Percentiles rank a stretch among this genome's conserved stretches.
phyloP scores from a whole-genome alignment of 345 rosid genomes.

The Camelina sativa region DNA sequence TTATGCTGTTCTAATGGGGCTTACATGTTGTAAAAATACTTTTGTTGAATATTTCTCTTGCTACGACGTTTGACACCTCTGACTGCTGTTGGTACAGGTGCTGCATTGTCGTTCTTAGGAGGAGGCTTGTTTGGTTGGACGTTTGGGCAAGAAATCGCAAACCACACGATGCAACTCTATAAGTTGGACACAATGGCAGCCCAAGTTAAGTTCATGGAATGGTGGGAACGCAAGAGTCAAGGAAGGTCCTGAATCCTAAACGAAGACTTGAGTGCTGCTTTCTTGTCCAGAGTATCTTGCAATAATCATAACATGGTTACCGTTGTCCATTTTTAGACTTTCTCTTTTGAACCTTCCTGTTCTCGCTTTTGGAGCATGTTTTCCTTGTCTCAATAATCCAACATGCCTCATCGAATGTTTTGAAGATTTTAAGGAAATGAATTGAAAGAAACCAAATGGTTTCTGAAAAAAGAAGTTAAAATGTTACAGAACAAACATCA shows the following conservation, averaged over 20 bases:
- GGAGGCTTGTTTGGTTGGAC: slow-evolving; percentile 93
- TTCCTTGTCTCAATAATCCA: slow-evolving; percentile 30
- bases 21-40: not conserved
- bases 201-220: slow-evolving; percentile 86
- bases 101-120: slow-evolving; percentile 74
- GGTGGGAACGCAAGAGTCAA: slow-evolving; percentile 78
- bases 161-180: slow-evolving; percentile 77
- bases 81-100: slow-evolving; percentile 55
- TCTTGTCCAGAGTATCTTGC: slow-evolving; percentile 25
- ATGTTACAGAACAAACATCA: no score
- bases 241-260: slow-evolving; percentile 43
- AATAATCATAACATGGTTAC: slow-evolving; percentile 5
- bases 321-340: slow-evolving; percentile 21
- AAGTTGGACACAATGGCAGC: slow-evolving; percentile 88
- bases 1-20: not conserved
- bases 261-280: not conserved
- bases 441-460: not conserved
- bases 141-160: slow-evolving; percentile 83
- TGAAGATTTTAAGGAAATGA: slow-evolving; percentile 13
- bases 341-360: slow-evolving; percentile 4
- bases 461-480: no score
- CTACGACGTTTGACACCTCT: not conserved
- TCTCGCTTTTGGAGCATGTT: slow-evolving; percentile 26
- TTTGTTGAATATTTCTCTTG: not conserved
- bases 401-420: slow-evolving; percentile 23